Conservation (phyloP, 352 stramenopile genomes). For the Blastocystis sp. region DNA sequence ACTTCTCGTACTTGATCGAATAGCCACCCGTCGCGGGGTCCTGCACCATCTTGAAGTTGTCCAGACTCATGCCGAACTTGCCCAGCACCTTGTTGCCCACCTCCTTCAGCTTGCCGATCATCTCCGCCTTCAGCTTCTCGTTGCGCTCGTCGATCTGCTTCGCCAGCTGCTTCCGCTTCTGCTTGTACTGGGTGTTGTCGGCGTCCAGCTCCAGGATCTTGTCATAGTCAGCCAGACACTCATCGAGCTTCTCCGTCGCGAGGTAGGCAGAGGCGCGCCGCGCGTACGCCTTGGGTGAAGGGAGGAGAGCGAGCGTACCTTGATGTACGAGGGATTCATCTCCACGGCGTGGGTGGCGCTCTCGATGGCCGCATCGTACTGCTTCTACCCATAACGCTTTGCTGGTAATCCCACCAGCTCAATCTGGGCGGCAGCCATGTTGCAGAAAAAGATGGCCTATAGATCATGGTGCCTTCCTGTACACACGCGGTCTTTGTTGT, state of each 20-base stretch:
- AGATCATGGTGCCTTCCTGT: background rate
- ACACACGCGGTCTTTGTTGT: conserved; percentile 58
- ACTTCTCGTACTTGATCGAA: conserved; percentile 86
- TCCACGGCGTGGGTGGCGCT: conserved; percentile 88
- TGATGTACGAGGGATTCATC: conserved; percentile 90
- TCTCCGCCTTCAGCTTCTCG: conserved; percentile 97
- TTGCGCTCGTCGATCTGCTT: conserved; percentile 86
- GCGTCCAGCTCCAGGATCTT: conserved; percentile 87
- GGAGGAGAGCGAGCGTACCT: conserved; percentile 76
- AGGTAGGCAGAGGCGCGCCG: conserved; percentile 86
- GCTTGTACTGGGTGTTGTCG: conserved; percentile 72
- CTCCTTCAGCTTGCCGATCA: conserved; percentile 93
- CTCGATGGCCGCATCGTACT: conserved; percentile 84
- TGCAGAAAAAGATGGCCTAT: conserved; percentile 64
- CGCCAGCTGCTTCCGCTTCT: conserved; percentile 72
- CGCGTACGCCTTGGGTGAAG: conserved; percentile 74
- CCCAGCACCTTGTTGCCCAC: conserved; percentile 95
- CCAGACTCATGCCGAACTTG: conserved; percentile 96
- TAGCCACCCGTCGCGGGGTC: conserved; percentile 92
- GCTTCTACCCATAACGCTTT: conserved; percentile 67
- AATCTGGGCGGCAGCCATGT: conserved; percentile 64
- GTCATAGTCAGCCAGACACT: conserved; percentile 84
- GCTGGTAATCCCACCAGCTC: conserved; percentile 10
- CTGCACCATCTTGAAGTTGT: conserved; percentile 98
- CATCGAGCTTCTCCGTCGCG: conserved; percentile 86